Evolutionary conservation across 1,284 basidiomycete genomes (phyloP).

Genomic region (Leccinum ponderosum): DNA sequence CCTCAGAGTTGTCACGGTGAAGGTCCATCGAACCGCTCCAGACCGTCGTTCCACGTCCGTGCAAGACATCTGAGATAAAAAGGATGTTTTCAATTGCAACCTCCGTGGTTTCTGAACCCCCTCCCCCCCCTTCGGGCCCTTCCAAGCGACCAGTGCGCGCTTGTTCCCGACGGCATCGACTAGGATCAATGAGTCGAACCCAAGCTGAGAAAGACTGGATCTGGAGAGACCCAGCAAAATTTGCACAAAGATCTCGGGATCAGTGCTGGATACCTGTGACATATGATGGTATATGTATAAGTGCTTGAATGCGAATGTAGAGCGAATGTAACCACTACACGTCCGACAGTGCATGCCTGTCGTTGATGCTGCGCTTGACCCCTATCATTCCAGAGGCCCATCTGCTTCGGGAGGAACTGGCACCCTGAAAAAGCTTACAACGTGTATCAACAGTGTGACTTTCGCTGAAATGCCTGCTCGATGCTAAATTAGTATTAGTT

Average conservation of each 20-base stretch:
- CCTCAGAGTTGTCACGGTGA: background rate
- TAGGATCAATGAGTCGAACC: background rate
- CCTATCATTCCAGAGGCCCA: too few species aligned
- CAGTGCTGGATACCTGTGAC: constrained; percentile 49
- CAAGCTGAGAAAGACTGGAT: background rate
- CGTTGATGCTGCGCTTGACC: too few species aligned
- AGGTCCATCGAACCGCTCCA: background rate
- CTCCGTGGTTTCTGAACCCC: background rate
- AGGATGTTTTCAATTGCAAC: background rate
- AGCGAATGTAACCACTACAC: constrained; percentile 15
- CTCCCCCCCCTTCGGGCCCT: background rate
- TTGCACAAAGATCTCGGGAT: background rate
- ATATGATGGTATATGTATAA: background rate
- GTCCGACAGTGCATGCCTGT: too few species aligned
- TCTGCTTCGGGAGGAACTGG: too few species aligned
- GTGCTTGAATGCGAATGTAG: constrained; percentile 7
- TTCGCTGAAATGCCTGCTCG: too few species aligned
- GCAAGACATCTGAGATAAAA: background rate
- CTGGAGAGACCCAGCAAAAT: background rate
- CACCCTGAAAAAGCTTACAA: too few species aligned
- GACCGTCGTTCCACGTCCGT: background rate
- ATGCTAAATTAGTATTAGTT: too few species aligned
- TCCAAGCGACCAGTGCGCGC: background rate
- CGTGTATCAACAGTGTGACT: too few species aligned
- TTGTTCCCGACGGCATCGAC: background rate